Evolutionary conservation across 768 basidiomycete species (phyloP).

Genomic region (Lentinus tigrinus): DNA sequence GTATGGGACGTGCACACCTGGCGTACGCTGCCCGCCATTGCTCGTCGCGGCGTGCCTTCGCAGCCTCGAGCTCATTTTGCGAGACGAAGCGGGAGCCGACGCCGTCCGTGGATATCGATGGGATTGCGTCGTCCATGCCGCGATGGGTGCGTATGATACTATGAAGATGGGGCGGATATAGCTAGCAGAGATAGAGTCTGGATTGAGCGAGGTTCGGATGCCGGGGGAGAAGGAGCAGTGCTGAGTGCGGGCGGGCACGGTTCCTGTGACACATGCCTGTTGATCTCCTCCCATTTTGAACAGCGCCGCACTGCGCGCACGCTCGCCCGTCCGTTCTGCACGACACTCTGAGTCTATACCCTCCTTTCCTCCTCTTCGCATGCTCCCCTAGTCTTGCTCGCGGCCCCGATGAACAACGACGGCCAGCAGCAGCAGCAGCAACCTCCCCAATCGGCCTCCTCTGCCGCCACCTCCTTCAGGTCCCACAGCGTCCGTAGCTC

Average conservation of each 20-base stretch:
- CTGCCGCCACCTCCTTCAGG: conserved; percentile 26
- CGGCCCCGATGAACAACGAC: conserved; percentile 19
- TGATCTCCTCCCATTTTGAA: conserved; percentile 7
- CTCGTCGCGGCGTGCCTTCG: conserved; percentile 70
- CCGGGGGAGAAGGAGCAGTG: neutral
- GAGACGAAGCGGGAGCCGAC: conserved; percentile 87
- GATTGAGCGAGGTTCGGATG: neutral
- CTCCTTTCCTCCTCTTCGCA: conserved; percentile 7
- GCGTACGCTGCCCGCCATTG: conserved; percentile 93
- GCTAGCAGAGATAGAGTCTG: conserved; percentile 1
- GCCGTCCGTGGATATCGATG: conserved; percentile 66
- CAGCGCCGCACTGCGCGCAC: conserved; percentile 15
- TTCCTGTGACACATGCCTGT: conserved; percentile 4
- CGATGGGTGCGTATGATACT: neutral
- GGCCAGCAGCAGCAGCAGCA: conserved; percentile 13
- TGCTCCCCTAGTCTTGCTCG: conserved; percentile 4
- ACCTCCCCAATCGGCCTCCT: conserved; percentile 17
- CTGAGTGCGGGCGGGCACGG: neutral
- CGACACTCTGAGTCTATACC: neutral
- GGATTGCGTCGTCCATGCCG: conserved; percentile 64
- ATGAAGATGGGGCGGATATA: neutral
- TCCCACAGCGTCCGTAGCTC: conserved; percentile 29
- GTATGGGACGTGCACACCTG: conserved; percentile 39
- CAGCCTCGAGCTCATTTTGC: conserved; percentile 72
- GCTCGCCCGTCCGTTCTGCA: neutral